Conservation (phyloP, 495 filamentous ascomycete species). For the Trichoderma erinaceum region DNA sequence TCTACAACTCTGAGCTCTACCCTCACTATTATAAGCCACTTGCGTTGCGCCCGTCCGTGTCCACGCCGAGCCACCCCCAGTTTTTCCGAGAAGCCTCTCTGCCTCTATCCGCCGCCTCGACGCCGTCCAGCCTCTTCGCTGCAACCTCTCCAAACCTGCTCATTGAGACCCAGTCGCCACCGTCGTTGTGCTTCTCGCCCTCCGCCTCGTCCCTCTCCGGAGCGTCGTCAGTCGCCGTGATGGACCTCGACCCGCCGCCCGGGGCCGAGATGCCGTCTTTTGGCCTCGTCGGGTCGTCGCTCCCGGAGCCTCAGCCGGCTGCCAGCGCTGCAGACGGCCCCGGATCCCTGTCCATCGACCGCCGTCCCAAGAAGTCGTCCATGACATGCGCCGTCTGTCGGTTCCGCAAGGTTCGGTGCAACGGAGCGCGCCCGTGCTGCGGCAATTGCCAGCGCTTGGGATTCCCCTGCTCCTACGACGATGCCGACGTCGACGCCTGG, state of each 20-base stretch:
- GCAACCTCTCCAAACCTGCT: background rate
- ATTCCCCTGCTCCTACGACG: constrained; percentile 45
- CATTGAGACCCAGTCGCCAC: background rate
- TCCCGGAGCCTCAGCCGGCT: background rate
- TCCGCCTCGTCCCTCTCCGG: background rate
- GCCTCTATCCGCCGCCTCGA: background rate
- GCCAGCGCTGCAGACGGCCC: background rate
- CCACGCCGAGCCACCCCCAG: constrained; percentile 2
- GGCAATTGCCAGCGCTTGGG: constrained; percentile 46
- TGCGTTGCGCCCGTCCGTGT: background rate
- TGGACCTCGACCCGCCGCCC: constrained; percentile 9
- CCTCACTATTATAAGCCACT: background rate
- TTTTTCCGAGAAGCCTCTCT: background rate
- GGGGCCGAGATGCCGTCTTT: background rate
- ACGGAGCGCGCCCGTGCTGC: constrained; percentile 39
- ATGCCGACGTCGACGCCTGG: constrained; percentile 23
- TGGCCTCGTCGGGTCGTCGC: constrained; percentile 7
- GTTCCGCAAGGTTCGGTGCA: constrained; percentile 45
- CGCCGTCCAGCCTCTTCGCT: background rate
- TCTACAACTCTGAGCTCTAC: background rate
- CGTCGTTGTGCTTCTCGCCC: background rate
- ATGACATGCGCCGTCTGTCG: constrained; percentile 44
- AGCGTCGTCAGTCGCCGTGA: background rate
- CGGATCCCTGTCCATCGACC: constrained; percentile 17
- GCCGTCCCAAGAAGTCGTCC: constrained; percentile 31